Percentiles rank a stretch among this genome's conserved stretches.
phyloP scores from a whole-genome alignment of 1,284 basidiomycete genomes.

The Schizophyllum amplum region DNA sequence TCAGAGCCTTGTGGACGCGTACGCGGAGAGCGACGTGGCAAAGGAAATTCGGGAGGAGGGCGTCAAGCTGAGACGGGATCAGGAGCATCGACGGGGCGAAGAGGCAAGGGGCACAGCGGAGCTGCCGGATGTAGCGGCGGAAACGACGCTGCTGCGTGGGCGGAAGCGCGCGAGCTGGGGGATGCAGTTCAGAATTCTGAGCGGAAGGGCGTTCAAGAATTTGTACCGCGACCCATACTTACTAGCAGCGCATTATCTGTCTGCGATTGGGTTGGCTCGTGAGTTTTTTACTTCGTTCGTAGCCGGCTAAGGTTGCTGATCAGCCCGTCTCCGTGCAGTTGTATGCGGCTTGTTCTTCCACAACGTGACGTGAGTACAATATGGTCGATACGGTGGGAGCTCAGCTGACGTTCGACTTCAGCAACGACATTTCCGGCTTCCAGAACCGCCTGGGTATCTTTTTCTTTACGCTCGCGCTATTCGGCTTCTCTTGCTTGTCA shows the following conservation, averaged over 20 bases:
- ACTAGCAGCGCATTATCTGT: constrained; percentile 84
- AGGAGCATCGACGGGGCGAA: constrained; percentile 12
- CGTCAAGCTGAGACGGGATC: constrained; percentile 32
- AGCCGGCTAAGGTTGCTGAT: constrained; percentile 3
- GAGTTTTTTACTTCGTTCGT: constrained; percentile 28
- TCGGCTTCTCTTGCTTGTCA: constrained; percentile 93
- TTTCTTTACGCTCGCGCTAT: constrained; percentile 92
- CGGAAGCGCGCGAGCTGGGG: constrained; percentile 80
- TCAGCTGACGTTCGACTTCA: constrained; percentile 23
- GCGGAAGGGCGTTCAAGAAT: constrained; percentile 97
- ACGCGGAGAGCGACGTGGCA: constrained; percentile 62
- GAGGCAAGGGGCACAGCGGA: constrained; percentile 28
- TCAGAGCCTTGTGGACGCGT: constrained; percentile 67
- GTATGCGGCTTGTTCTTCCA: constrained; percentile 81
- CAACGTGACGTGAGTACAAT: constrained; percentile 52
- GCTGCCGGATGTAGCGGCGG: constrained; percentile 56
- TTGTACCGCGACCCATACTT: constrained; percentile 90
- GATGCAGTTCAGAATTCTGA: constrained; percentile 90
- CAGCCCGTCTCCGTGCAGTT: constrained; percentile 41
- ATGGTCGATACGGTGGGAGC: constrained; percentile 3
- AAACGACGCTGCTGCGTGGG: constrained; percentile 63
- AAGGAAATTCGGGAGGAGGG: constrained; percentile 60
- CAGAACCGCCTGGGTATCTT: constrained; percentile 86
- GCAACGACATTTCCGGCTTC: constrained; percentile 90
- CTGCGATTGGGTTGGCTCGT: constrained; percentile 79